phyloP scores from a whole-genome alignment of 495 filamentous ascomycete genomes.

The Podospora didyma region DNA sequence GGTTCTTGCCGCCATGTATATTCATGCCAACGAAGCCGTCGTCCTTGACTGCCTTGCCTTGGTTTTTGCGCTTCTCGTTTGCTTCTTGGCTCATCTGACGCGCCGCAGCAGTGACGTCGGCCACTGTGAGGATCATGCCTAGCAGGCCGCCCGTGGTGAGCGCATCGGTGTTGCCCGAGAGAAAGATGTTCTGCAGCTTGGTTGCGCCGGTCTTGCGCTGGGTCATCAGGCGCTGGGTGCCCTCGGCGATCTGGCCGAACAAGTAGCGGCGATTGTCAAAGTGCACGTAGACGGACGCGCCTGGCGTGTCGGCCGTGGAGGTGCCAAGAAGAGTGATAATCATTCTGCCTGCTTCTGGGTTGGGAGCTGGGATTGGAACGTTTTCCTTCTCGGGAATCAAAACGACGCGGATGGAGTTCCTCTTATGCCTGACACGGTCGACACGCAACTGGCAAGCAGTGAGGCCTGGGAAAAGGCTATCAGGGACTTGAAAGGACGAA shows the following conservation, averaged over 20 bases:
- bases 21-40: conserved; percentile 40
- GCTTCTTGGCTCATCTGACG: conserved; percentile 15
- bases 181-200: conserved; percentile 69
- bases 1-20: conserved; percentile 74
- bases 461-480: no score
- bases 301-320: conserved; percentile 88
- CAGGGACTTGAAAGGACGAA: no score
- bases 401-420: no score
- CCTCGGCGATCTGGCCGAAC: conserved; percentile 82
- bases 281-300: conserved; percentile 68
- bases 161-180: conserved; percentile 77
- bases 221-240: conserved; percentile 70
- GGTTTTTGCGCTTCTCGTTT: conserved; percentile 27
- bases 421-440: no score
- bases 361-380: no score
- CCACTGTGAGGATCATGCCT: conserved; percentile 77
- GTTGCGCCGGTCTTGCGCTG: conserved; percentile 58
- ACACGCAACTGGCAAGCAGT: no score
- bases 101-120: conserved; percentile 52
- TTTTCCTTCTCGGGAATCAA: no score
- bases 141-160: conserved; percentile 71
- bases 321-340: conserved; percentile 69
- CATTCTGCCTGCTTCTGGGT: no score
- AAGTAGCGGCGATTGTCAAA: conserved; percentile 80
- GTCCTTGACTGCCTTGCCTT: conserved; percentile 18